Evolutionary conservation across 768 basidiomycete genomes (phyloP).

Genomic region (Naematelia aurantialba): DNA sequence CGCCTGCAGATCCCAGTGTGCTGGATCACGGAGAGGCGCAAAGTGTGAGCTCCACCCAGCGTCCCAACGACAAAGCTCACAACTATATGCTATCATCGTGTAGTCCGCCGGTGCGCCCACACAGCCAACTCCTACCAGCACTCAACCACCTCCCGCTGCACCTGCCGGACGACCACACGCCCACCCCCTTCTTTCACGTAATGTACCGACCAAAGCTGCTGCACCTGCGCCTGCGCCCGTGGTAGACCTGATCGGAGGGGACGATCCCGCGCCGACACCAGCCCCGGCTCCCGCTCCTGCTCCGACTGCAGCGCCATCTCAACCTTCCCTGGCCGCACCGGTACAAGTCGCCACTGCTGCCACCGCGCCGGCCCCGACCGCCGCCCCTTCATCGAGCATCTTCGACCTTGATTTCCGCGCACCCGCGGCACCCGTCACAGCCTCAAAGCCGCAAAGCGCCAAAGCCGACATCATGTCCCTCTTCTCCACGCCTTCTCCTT

Average conservation of each 20-base stretch:
- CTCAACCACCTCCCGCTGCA: constrained; percentile 26
- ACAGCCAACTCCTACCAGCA: constrained; percentile 27
- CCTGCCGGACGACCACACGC: constrained; percentile 27
- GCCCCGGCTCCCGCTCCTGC: constrained; percentile 29
- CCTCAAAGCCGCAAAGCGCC: constrained; percentile 31
- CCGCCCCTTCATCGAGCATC: constrained; percentile 23
- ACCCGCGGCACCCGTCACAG: constrained; percentile 35
- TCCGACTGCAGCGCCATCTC: constrained; percentile 2
- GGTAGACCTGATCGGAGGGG: constrained; percentile 39
- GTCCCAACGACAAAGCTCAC: not conserved
- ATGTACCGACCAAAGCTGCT: constrained; percentile 19
- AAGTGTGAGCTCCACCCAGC: not conserved
- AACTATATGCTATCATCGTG: not conserved
- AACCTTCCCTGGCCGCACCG: constrained; percentile 8
- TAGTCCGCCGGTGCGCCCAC: not conserved
- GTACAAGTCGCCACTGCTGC: constrained; percentile 22
- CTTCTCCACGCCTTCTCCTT: constrained; percentile 30
- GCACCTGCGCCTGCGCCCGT: constrained; percentile 33
- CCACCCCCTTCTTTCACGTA: constrained; percentile 39
- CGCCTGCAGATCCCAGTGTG: constrained; percentile 72
- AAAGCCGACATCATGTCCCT: constrained; percentile 49
- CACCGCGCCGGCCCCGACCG: constrained; percentile 10
- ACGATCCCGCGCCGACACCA: constrained; percentile 24
- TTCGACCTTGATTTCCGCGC: constrained; percentile 50
- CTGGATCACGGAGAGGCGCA: constrained; percentile 57